Percentiles rank a stretch among this genome's conserved stretches.
These are phyloP conservation scores for Friedmanniomyces simplex DNA, from an alignment of 495 filamentous ascomycete species.

Conservation along the genomic window DNA sequence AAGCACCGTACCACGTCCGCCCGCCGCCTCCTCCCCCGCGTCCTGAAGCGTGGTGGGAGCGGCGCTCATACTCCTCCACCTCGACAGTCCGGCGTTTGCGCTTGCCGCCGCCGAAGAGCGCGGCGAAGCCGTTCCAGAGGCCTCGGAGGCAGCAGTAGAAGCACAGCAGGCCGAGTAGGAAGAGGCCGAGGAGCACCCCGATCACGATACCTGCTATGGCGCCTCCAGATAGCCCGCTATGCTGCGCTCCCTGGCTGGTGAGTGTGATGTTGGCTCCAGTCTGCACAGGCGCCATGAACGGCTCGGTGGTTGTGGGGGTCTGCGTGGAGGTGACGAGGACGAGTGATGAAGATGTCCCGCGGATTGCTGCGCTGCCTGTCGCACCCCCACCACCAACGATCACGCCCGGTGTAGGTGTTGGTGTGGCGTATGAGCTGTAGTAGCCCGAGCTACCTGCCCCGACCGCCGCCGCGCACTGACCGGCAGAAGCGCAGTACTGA, in stretches of 20 bases:
- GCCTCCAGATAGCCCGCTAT: slow-evolving; percentile 59
- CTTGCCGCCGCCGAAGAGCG: slow-evolving; percentile 48
- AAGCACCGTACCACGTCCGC: slow-evolving; percentile 58
- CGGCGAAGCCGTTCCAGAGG: slow-evolving; percentile 52
- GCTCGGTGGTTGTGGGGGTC: slow-evolving; percentile 47
- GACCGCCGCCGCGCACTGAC: slow-evolving; percentile 19
- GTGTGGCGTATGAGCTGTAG: slow-evolving; percentile 33
- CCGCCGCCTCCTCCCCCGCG: slow-evolving; percentile 36
- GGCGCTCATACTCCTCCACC: slow-evolving; percentile 53
- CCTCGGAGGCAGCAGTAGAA: slow-evolving; percentile 63
- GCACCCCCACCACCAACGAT: slow-evolving; percentile 5
- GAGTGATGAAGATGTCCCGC: slow-evolving; percentile 56
- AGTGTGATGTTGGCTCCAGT: slow-evolving; percentile 42
- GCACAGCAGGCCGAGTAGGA: slow-evolving; percentile 62
- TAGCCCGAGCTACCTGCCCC: slow-evolving; percentile 18
- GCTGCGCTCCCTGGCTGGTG: slow-evolving; percentile 27
- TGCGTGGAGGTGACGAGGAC: slow-evolving; percentile 46
- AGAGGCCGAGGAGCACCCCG: slow-evolving; percentile 65
- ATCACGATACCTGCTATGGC: slow-evolving; percentile 95
- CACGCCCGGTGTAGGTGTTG: not conserved
- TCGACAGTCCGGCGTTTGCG: slow-evolving; percentile 34
- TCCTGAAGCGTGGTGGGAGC: slow-evolving; percentile 47
- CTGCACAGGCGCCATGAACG: slow-evolving; percentile 46
- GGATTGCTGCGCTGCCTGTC: slow-evolving; percentile 46
- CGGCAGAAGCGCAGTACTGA: slow-evolving; percentile 50